Conservation (phyloP, 768 basidiomycete genomes). For the Podaxis pistillaris region DNA sequence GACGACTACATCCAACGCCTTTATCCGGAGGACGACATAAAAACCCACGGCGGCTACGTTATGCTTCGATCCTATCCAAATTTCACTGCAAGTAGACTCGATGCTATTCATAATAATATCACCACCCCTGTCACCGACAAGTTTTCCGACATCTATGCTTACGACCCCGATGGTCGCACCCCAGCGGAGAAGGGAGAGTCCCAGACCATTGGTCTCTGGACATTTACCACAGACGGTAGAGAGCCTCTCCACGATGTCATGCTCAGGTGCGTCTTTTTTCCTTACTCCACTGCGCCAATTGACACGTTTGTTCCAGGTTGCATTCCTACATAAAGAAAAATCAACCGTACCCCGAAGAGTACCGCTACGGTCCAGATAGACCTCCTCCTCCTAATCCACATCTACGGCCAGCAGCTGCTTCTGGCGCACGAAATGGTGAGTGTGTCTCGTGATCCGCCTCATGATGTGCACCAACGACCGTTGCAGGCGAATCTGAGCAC, state of each 20-base stretch:
- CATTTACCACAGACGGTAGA: constrained; percentile 63
- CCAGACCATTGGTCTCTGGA: constrained; percentile 73
- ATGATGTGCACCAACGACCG: neutral
- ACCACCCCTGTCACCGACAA: constrained; percentile 32
- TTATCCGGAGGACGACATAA: constrained; percentile 76
- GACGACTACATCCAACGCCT: constrained; percentile 75
- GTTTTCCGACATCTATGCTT: constrained; percentile 48
- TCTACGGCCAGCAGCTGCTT: constrained; percentile 21
- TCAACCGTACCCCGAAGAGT: constrained; percentile 69
- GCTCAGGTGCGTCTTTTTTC: constrained; percentile 46
- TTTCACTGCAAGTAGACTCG: constrained; percentile 53
- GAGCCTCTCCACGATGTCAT: constrained; percentile 74
- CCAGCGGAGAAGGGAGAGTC: constrained; percentile 51
- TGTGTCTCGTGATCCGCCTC: neutral
- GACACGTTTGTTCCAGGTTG: constrained; percentile 37
- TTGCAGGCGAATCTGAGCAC: constrained; percentile 1
- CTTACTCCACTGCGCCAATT: neutral
- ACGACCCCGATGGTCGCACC: constrained; percentile 41
- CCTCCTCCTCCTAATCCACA: constrained; percentile 55
- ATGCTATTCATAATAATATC: constrained; percentile 25
- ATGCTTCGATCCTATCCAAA: constrained; percentile 75
- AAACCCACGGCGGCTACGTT: constrained; percentile 59
- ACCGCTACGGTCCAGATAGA: constrained; percentile 63
- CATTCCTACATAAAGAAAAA: constrained; percentile 68
- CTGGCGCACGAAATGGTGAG: neutral